phyloP scores from a whole-genome alignment of 495 filamentous ascomycete species.

The Astrothelium macrocarpum region DNA sequence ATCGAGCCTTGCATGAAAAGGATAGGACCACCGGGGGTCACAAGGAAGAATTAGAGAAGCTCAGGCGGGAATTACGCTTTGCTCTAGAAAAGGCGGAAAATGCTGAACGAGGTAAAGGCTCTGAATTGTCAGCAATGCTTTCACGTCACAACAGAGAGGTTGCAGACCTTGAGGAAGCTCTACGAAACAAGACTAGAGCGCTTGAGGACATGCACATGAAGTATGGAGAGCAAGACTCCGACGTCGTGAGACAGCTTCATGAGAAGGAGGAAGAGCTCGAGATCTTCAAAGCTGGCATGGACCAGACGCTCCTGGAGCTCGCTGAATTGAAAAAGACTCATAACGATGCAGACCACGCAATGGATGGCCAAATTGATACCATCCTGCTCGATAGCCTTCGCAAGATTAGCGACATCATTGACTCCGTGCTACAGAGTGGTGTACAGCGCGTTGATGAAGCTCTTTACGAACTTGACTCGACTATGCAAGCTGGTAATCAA shows the following conservation, averaged over 20 bases:
- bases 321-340: conserved; percentile 63
- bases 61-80: conserved; percentile 92
- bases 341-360: conserved; percentile 66
- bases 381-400: conserved; percentile 73
- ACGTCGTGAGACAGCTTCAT: conserved; percentile 70
- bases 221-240: conserved; percentile 68
- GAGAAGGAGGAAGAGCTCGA: conserved; percentile 97
- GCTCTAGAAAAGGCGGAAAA: conserved; percentile 89
- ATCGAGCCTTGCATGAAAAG: conserved; percentile 86
- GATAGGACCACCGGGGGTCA: conserved; percentile 76
- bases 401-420: conserved; percentile 96
- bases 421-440: conserved; percentile 88
- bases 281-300: conserved; percentile 93
- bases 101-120: conserved; percentile 82
- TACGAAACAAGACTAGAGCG: conserved; percentile 78
- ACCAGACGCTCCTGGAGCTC: conserved; percentile 82
- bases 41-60: conserved; percentile 88
- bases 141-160: conserved; percentile 95
- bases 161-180: conserved; percentile 86
- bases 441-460: conserved; percentile 94
- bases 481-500: conserved; percentile 97
- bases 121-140: conserved; percentile 86
- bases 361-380: conserved; percentile 86
- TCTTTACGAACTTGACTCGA: conserved; percentile 90
- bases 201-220: conserved; percentile 76